Evolutionary conservation across 371 early-diverging fungal species (phyloP), one percentile per base, ranked within the genome.

Genomic region (Coemansia sp.): DNA sequence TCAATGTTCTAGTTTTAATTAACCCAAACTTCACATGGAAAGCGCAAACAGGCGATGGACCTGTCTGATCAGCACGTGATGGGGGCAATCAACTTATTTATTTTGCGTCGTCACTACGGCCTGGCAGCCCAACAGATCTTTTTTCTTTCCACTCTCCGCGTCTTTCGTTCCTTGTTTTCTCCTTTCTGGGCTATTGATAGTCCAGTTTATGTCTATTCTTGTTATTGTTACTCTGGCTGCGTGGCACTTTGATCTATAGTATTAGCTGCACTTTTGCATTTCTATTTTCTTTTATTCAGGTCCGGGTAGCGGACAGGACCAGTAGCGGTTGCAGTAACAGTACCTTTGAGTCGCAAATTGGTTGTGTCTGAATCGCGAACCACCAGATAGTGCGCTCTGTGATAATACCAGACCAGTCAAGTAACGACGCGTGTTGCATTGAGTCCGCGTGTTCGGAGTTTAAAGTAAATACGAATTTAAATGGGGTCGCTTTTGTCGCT

Each of bases 401-500:
- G 44, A 44, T n/a, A 16, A 16, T 14, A 44, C 44, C n/a, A 44
- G 44, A 44, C 44, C 44, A 44, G 44, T 6, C 44, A 44, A 16
- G n/a, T n/a, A 44, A n/a, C 44, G 44, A n/a, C 14, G 44, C 44
- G 44, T 44, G 44, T n/a, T 16, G 44, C 44, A 44, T 44, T 16
- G 44, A 44, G 16, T 16, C 44, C 16, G 44, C n/a, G n/a, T 5
- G 44, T 26, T 28, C 55, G 54, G 54, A 53, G 23, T 54, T 54
- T 54, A 53, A 26, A 16, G 39, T 40, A 26, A 20, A 20, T 39
- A 58, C 5, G 37, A 26, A 23, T 44, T 30, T 50, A 50, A 47
- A 75, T 75, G 75, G 75, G 75, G 6, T 44, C 72, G 37, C 67
- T 75, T 57, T 57, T 75, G 55, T 75, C 77, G 3, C 59, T 75